Evolutionary conservation across 352 stramenopile genomes (phyloP).

Genomic region (Blastocystis sp.): DNA sequence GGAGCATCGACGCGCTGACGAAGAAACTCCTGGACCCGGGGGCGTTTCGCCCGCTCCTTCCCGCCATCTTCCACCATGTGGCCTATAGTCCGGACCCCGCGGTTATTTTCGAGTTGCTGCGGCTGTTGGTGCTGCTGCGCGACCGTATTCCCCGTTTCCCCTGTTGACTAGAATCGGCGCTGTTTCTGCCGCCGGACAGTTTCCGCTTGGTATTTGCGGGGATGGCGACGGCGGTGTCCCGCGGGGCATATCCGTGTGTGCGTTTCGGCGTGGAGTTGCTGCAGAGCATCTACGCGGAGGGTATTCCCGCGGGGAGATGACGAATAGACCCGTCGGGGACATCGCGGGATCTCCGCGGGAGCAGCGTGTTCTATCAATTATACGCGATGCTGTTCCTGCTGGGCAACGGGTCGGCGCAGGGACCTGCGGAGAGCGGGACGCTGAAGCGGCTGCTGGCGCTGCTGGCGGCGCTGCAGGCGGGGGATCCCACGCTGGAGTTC

Average conservation of each 20-base stretch:
- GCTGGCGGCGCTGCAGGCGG: background rate
- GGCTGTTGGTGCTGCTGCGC: background rate
- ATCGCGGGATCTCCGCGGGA: background rate
- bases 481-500: conserved; percentile 37
- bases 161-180: background rate
- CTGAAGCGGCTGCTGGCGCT: background rate
- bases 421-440: background rate
- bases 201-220: background rate
- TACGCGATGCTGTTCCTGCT: conserved; percentile 23
- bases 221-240: background rate
- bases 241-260: background rate
- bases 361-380: conserved; percentile 29
- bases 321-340: background rate
- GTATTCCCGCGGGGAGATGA: background rate
- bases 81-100: background rate
- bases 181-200: background rate
- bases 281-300: background rate
- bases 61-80: background rate
- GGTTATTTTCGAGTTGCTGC: background rate
- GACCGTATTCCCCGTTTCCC: background rate
- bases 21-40: background rate
- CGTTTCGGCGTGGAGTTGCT: background rate
- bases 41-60: background rate
- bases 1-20: background rate
- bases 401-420: background rate